Base-by-base conservation (phyloP, 1,139 yeast species). In the Candida dubliniensis region DNA sequence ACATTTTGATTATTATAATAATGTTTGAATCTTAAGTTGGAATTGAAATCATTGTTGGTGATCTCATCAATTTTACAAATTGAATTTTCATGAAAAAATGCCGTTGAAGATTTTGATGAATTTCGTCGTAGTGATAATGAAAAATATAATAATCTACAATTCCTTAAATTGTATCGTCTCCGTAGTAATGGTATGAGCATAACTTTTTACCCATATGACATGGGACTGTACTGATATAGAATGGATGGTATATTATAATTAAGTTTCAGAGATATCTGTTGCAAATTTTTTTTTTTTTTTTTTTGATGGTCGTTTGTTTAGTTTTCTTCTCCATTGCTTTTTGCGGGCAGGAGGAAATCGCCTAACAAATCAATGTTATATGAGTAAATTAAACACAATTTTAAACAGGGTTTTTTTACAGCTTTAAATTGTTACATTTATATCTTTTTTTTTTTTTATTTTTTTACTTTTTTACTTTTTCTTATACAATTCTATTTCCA, bases 401-500 rank as follows among this genome's bases (percentile, higher is more conserved):
- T n/a, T n/a, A n/a, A n/a, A n/a, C n/a, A n/a, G n/a, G n/a, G n/a
- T 35, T 41, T 41, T 30, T 31, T 40, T n/a, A n/a, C 23, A 5
- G 23, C 23, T 18, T 18, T n/a, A n/a, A n/a, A n/a, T 29, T 18
- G 11, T 15, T 23, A 18, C 32, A 14, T 23, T 34, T 32, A 12
- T 14, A 23, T 15, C 35, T 18, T 25, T n/a, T 29, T 36, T 41
- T 18, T 26, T 10, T 27, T 7, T 10, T 10, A 27, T 10, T 25
- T n/a, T 30, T 23, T 34, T 32, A 12, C 10, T 23, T 15, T 34
- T 18, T 25, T n/a, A 18, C 31, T 41, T 18, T 26, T 10, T 27
- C 12, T 10, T 10, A 27, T 10, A 8, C 32, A n/a, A 23, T 13
- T 31, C 44, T 51, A 52, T 30, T 43, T 56, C 93, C 93, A 86